Evolutionary conservation across 331 rosid species (phyloP), one percentile per base, ranked within the genome.

Genomic region (Cydonia oblonga): DNA sequence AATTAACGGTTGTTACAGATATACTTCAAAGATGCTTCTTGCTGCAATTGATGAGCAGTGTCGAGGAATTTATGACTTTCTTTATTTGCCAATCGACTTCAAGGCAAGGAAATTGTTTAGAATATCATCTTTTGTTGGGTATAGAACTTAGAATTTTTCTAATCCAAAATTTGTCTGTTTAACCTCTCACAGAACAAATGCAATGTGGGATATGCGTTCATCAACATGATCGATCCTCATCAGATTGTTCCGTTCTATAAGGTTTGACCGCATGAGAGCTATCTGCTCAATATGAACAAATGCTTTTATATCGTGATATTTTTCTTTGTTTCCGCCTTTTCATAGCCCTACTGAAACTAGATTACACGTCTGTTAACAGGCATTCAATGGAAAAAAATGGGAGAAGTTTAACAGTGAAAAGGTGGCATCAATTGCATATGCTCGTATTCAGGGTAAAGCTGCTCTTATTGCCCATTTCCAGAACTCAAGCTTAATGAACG

Each of bases 391-490:
- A 52, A 90, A 90, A 75, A 90, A 88, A 70, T 90, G 96, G 96
- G 96, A 90, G 83, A 90, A 90, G 78, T 90, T 90, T 46, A 90
- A 90, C 86, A 90, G 96, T 72, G 96, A 90, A 88, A 90, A 90
- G 87, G 96, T 90, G 75, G 95, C 96, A 8, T 77, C 87, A 28
- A 92, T 90, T 53, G 95, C 96, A 54, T 90, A 90, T 84, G 96
- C 96, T 67, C 85, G 96, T 60, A 90, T 90, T 79, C 96, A 90
- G 78, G 96, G 96, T 23, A 90, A 90, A 85, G 3, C 88, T 75
- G 92, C 96, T 57, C 92, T 90, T 52, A 82, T 90, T 75, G 87
- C 96, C 72, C 96, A 90, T 81, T 90, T 90, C 69, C 96, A 90
- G 89, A 90, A 90, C 80, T 90, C 97, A 76, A 88, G 92, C 78